These are phyloP conservation scores for Apiospora aurea DNA, from an alignment of 2,329 filamentous ascomycete species.

Conservation along the genomic window DNA sequence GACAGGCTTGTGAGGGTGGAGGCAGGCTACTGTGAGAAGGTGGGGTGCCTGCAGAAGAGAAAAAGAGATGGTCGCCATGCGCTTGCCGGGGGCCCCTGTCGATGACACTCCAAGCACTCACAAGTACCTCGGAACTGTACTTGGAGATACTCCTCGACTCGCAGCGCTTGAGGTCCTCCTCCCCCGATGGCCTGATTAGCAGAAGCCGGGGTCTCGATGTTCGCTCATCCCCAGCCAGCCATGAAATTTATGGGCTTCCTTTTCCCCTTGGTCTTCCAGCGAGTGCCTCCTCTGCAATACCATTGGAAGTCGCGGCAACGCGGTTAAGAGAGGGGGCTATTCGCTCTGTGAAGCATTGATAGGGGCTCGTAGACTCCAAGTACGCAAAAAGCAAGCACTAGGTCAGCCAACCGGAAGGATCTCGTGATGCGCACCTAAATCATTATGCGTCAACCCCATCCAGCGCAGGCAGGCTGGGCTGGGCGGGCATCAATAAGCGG, in stretches of 20 bases:
- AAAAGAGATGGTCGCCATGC: conserved; percentile 19
- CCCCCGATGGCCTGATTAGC: neutral
- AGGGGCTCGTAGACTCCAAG: neutral
- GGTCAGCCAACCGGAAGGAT: neutral
- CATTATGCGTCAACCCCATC: neutral
- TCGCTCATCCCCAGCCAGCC: conserved; percentile 2
- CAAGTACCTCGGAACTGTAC: conserved; percentile 8
- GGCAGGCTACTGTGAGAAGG: conserved; percentile 14
- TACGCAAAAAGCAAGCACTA: neutral
- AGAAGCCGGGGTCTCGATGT: conserved; percentile 21
- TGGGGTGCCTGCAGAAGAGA: conserved; percentile 9
- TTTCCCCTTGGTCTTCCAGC: neutral
- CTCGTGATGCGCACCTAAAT: neutral
- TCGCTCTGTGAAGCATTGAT: neutral
- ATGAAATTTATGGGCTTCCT: conserved; percentile 6
- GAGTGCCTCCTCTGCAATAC: neutral
- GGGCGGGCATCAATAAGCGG: neutral
- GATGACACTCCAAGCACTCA: neutral
- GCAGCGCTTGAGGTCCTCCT: neutral
- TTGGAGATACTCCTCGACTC: conserved; percentile 6
- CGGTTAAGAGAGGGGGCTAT: neutral
- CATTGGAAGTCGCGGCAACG: neutral
- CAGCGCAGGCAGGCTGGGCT: neutral
- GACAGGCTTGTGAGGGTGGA: conserved; percentile 16
- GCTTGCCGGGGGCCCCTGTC: neutral